A percentile compares a stretch with the other conserved stretches of the same genome.
phyloP scores from a whole-genome alignment of 768 basidiomycete species.

The Vararia minispora region DNA sequence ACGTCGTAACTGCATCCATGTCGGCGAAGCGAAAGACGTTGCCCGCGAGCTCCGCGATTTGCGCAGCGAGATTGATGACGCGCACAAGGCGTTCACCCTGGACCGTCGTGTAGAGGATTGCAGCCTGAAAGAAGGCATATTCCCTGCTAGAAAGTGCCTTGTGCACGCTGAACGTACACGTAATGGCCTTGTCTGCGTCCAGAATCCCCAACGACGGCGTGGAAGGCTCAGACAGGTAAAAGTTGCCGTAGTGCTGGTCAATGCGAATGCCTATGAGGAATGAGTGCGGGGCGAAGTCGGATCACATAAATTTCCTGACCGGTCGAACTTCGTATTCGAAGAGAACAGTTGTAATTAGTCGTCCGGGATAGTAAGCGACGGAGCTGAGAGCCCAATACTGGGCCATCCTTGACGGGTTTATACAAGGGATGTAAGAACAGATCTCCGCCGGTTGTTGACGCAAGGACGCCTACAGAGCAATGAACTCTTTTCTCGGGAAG shows the following conservation, averaged over 20 bases:
- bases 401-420: constrained; percentile 51
- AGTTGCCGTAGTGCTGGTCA: constrained; percentile 60
- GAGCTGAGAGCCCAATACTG: constrained; percentile 64
- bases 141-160: constrained; percentile 55
- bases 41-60: constrained; percentile 72
- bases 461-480: constrained; percentile 51
- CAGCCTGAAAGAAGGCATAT: constrained; percentile 76
- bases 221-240: constrained; percentile 51
- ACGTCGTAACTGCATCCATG: constrained; percentile 69
- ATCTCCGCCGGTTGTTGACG: constrained; percentile 79
- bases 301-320: constrained; percentile 33
- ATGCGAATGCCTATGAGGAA: constrained; percentile 48
- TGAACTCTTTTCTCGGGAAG: no score
- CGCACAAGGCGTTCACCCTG: constrained; percentile 76
- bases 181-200: constrained; percentile 74
- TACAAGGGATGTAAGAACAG: constrained; percentile 92
- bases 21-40: constrained; percentile 90
- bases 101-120: constrained; percentile 74
- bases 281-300: constrained; percentile 2
- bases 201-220: constrained; percentile 73
- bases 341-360: constrained; percentile 69
- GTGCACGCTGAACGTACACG: constrained; percentile 64
- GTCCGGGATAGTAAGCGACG: constrained; percentile 54
- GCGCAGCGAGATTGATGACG: constrained; percentile 75
- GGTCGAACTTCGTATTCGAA: constrained; percentile 77